Evolutionary conservation across 2,329 filamentous ascomycete genomes (phyloP).

Genomic region (Fusarium sarcochroum): DNA sequence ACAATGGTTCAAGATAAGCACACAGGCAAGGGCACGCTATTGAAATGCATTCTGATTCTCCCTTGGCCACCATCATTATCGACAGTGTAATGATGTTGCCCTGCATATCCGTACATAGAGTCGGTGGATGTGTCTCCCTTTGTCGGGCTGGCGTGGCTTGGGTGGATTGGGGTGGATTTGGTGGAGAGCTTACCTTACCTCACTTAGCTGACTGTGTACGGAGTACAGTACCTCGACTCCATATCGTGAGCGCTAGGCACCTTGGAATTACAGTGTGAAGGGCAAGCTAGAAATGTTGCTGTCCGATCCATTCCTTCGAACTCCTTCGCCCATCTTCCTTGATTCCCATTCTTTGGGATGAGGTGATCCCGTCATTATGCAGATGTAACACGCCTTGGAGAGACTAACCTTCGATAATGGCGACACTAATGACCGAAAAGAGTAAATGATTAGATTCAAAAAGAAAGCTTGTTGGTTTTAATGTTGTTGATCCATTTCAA

Average conservation of each 20-base stretch:
- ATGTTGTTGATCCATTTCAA: slow-evolving; percentile 25
- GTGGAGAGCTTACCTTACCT: slow-evolving; percentile 26
- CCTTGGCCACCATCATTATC: slow-evolving; percentile 24
- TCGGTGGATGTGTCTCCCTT: slow-evolving; percentile 30
- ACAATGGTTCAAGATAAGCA: not conserved
- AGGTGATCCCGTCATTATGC: slow-evolving; percentile 38
- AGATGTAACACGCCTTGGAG: slow-evolving; percentile 15
- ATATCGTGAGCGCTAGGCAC: slow-evolving; percentile 15
- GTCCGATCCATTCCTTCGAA: slow-evolving; percentile 25
- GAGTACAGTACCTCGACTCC: not conserved
- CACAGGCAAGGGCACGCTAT: slow-evolving; percentile 7
- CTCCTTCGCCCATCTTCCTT: slow-evolving; percentile 23
- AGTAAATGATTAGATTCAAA: slow-evolving; percentile 16
- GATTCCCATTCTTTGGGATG: slow-evolving; percentile 20
- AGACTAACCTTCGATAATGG: slow-evolving; percentile 1
- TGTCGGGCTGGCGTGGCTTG: slow-evolving; percentile 32
- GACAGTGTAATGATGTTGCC: slow-evolving; percentile 30
- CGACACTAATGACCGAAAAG: slow-evolving; percentile 1
- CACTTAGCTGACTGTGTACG: slow-evolving; percentile 33
- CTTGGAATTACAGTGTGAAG: slow-evolving; percentile 14
- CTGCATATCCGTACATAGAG: slow-evolving; percentile 37
- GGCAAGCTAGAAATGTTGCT: not conserved
- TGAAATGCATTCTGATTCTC: slow-evolving; percentile 1
- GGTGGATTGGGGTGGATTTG: slow-evolving; percentile 31
- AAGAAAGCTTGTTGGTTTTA: slow-evolving; percentile 6